Percentiles rank a stretch among this genome's conserved stretches.
Conservation (phyloP, 2,329 filamentous ascomycete species). For the Aureobasidium zeae region DNA sequence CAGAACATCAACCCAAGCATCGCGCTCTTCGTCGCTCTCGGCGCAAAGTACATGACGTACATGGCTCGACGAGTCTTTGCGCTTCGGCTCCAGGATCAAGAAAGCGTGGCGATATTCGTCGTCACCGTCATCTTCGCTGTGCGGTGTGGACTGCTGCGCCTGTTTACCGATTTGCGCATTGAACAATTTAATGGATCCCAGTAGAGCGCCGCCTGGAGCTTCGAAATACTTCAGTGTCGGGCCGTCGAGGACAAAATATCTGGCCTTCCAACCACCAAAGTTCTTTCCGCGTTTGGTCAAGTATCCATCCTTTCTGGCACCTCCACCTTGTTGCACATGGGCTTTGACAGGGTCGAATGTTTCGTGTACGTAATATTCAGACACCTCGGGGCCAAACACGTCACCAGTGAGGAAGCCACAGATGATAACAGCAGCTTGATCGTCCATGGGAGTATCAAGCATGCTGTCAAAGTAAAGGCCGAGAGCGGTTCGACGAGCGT, state of each 20-base stretch:
- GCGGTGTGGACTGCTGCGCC: conserved; percentile 49
- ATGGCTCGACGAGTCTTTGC: conserved; percentile 79
- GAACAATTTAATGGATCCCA: conserved; percentile 87
- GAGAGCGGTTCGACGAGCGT: conserved; percentile 70
- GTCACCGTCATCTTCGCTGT: conserved; percentile 65
- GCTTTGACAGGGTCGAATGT: conserved; percentile 13
- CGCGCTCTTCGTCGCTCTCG: conserved; percentile 85
- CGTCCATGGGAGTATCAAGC: conserved; percentile 72
- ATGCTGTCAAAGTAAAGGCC: conserved; percentile 80
- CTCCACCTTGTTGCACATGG: conserved; percentile 26
- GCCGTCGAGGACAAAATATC: conserved; percentile 61
- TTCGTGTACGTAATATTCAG: conserved; percentile 32
- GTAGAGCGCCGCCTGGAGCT: conserved; percentile 75
- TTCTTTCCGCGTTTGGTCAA: conserved; percentile 96
- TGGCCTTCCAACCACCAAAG: conserved; percentile 95
- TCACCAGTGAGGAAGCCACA: conserved; percentile 76
- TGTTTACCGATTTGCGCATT: conserved; percentile 93
- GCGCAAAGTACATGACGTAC: conserved; percentile 93
- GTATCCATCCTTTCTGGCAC: conserved; percentile 67
- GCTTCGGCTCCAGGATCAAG: conserved; percentile 87
- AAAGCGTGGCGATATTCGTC: conserved; percentile 97
- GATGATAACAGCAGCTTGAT: conserved; percentile 64
- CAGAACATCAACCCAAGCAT: conserved; percentile 85
- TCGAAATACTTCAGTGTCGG: conserved; percentile 82
- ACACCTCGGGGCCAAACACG: conserved; percentile 49